Conservation (phyloP, 1,139 yeast species). For the Scheffersomyces lignicola region DNA sequence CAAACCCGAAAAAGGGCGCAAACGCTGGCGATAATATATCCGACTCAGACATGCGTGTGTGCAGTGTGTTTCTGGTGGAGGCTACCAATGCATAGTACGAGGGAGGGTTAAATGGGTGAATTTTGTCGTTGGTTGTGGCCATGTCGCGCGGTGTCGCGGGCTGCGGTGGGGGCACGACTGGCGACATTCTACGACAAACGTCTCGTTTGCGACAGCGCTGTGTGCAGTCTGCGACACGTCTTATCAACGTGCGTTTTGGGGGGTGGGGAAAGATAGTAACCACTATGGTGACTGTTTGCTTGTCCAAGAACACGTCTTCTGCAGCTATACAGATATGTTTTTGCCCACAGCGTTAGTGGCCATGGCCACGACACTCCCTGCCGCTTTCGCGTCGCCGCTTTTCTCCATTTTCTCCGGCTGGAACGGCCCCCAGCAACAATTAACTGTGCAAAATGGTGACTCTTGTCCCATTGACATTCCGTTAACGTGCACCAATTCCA, state of each 20-base stretch:
- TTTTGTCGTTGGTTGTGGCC: not conserved
- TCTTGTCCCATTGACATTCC: conserved; percentile 69
- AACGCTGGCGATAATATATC: conserved; percentile 77
- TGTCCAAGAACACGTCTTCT: too few relatives aligned
- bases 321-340: not conserved
- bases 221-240: too few relatives aligned
- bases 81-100: not conserved
- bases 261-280: too few relatives aligned
- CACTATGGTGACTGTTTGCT: too few relatives aligned
- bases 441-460: too few relatives aligned
- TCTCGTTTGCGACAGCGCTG: too few relatives aligned
- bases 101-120: not conserved
- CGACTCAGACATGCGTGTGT: conserved; percentile 28
- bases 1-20: conserved; percentile 95
- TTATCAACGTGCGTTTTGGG: too few relatives aligned
- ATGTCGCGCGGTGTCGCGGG: conserved; percentile 3
- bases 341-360: not conserved
- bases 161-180: too few relatives aligned
- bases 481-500: conserved; percentile 53
- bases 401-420: not conserved
- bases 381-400: not conserved
- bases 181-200: too few relatives aligned
- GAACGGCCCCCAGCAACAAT: conserved; percentile 3
- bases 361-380: not conserved
- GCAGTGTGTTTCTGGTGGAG: too few relatives aligned